phyloP scores from a whole-genome alignment of 2,329 filamentous ascomycete species.

The Fusarium dimerum region DNA sequence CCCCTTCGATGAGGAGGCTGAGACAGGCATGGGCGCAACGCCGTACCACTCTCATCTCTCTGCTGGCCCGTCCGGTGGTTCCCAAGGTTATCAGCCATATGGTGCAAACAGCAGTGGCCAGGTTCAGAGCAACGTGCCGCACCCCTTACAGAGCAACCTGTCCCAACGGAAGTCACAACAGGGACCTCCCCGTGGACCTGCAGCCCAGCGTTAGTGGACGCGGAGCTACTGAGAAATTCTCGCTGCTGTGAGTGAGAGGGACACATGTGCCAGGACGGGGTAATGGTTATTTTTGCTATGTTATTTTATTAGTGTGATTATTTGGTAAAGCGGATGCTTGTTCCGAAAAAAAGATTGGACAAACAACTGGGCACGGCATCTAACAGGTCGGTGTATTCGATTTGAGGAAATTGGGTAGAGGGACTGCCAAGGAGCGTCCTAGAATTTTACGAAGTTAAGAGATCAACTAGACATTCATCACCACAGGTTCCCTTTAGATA shows the following conservation, averaged over 20 bases:
- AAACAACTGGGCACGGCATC: constrained; percentile 6
- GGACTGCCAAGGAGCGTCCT: constrained; percentile 17
- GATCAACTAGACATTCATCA: constrained; percentile 26
- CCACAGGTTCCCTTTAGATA: constrained; percentile 11
- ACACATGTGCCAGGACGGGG: constrained; percentile 11
- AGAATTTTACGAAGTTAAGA: constrained; percentile 31
- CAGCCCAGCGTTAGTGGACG: constrained; percentile 28
- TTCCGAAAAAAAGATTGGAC: neutral
- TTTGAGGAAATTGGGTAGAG: constrained; percentile 16
- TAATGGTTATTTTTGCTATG: constrained; percentile 10
- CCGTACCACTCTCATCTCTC: constrained; percentile 34
- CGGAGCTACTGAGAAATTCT: constrained; percentile 17
- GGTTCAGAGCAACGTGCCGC: constrained; percentile 18
- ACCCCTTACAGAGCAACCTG: constrained; percentile 20
- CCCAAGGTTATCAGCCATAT: constrained; percentile 26
- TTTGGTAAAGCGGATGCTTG: neutral
- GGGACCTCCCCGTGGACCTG: constrained; percentile 18
- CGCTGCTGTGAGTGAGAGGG: constrained; percentile 12
- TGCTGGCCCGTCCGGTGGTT: constrained; percentile 18
- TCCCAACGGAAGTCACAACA: constrained; percentile 19
- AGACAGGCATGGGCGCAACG: constrained; percentile 35
- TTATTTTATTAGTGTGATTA: constrained; percentile 5
- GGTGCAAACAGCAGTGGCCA: constrained; percentile 10
- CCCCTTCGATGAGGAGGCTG: constrained; percentile 47
- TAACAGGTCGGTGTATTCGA: constrained; percentile 19